Percentiles rank a stretch among this genome's conserved stretches.
phyloP scores from a whole-genome alignment of 257 asterid genomes.

The Solanum tarijense region DNA sequence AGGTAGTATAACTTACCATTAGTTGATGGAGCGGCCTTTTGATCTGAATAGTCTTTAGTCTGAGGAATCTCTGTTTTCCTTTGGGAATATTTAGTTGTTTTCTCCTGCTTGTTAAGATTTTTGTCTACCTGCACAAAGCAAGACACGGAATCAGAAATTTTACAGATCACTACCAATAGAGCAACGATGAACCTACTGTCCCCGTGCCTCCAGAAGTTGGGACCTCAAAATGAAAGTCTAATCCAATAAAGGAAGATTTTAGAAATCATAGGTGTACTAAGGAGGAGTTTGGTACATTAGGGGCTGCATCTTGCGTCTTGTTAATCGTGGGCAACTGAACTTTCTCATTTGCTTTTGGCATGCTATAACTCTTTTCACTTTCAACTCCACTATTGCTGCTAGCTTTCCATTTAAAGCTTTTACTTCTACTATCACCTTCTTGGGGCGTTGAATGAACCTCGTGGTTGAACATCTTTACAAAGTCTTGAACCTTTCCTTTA shows the following conservation, averaged over 20 bases:
- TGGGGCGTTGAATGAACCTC: conserved; percentile 28
- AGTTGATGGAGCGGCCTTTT: conserved; percentile 24
- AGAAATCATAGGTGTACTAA: neutral
- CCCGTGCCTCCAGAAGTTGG: neutral
- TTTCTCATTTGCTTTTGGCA: conserved; percentile 19
- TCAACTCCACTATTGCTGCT: conserved; percentile 12
- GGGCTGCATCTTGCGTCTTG: conserved; percentile 27
- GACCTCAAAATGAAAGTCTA: neutral
- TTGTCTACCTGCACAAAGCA: conserved; percentile 37
- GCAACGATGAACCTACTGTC: neutral
- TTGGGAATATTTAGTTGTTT: conserved; percentile 18
- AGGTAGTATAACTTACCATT: conserved; percentile 26
- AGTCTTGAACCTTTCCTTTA: conserved; percentile 62
- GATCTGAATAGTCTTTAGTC: conserved; percentile 13
- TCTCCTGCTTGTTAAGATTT: conserved; percentile 14
- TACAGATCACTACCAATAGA: neutral
- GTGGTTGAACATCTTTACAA: conserved; percentile 62
- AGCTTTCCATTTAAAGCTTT: conserved; percentile 36
- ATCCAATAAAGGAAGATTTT: neutral
- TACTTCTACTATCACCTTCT: conserved; percentile 21
- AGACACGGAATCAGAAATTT: neutral
- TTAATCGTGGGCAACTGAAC: conserved; percentile 13
- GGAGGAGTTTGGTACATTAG: conserved; percentile 28
- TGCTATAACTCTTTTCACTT: conserved; percentile 20
- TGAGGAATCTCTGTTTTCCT: conserved; percentile 7